phyloP scores from a whole-genome alignment of 352 stramenopile species.

The Pythium volutum region DNA sequence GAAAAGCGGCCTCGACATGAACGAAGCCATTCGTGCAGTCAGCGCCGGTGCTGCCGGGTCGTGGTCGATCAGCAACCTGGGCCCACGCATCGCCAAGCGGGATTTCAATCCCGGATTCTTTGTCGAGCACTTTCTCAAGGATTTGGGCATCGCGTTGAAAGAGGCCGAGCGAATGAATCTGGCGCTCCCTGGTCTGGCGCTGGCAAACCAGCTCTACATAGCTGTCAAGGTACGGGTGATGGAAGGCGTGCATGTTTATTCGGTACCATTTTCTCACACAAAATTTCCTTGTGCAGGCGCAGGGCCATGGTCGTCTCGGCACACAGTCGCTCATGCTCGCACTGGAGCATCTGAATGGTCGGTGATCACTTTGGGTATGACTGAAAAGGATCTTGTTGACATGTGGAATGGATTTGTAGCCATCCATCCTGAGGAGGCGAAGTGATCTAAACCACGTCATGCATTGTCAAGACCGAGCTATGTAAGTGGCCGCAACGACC shows the following conservation, averaged over 20 bases:
- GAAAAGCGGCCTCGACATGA: slow-evolving; percentile 81
- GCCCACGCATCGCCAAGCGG: slow-evolving; percentile 83
- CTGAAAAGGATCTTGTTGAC: slow-evolving; percentile 6
- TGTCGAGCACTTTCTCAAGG: slow-evolving; percentile 90
- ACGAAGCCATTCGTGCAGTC: slow-evolving; percentile 84
- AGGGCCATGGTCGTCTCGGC: slow-evolving; percentile 75
- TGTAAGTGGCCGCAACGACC: too few species aligned
- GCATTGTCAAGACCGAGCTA: background rate
- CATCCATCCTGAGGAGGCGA: slow-evolving; percentile 19
- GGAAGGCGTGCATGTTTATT: too few species aligned
- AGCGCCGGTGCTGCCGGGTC: slow-evolving; percentile 83
- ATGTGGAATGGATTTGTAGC: background rate
- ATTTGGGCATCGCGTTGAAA: slow-evolving; percentile 89
- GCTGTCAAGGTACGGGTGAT: slow-evolving; percentile 85
- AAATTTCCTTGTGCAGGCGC: slow-evolving; percentile 45
- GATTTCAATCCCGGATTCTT: slow-evolving; percentile 90
- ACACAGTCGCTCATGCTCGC: slow-evolving; percentile 87
- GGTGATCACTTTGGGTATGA: background rate
- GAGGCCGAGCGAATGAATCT: slow-evolving; percentile 85
- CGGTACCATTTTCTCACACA: too few species aligned
- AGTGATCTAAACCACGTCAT: slow-evolving; percentile 26
- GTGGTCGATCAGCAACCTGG: slow-evolving; percentile 90
- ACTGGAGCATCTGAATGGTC: slow-evolving; percentile 85
- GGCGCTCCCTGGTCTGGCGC: slow-evolving; percentile 77
- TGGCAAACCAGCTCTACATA: slow-evolving; percentile 86